Base-by-base conservation (phyloP, 805 yeast genomes). In the Clavispora santaluciae region DNA sequence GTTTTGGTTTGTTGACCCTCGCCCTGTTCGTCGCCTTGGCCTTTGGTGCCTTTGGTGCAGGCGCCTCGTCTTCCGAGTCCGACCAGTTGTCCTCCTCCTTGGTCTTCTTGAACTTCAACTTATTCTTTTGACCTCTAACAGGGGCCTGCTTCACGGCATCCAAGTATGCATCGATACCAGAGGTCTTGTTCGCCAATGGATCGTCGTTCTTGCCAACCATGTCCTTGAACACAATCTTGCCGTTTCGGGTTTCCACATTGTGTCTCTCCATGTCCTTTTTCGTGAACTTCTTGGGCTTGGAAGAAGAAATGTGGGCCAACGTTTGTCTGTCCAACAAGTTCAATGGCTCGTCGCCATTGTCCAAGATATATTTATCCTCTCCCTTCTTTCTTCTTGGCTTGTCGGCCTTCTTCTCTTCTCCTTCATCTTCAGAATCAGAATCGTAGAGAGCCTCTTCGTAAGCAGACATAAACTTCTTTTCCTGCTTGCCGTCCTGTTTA, bases 71-170 rank as follows among this genome's bases (percentile, higher is more conserved):
- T 26, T 63, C 68, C 45, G 74, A 82, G 36, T 70, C 77, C 41
- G 61, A 60, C 52, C 60, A 57, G 26, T 75, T 78, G 17, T 66
- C 70, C 22, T 74, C 74, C 37, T 71, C 70, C 40, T 72, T 70
- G 37, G 79, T 75, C 60, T 83, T 80, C 66, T 84, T 86, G 69
- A 79, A 91, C 66, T 89, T 91, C 73, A 91, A 77, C 68, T 80
- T 88, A 64, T 90, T 90, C 68, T 79, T 80, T 70, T 87, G 96
- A 43, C 97, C 96, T 64, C 96, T 83, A 3, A 89, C 80, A 22
- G 98, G 98, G 18, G 93, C 97, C 53, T 84, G 86, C 61, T 79
- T 83, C 18, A 93, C 88, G 6, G 99, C 99, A 47, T 89, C 96
- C 50, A 89, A 77, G 60, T 93, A 93, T 0, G 97, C 98, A 57